Conservation (phyloP, 768 basidiomycete species). For the Dacryopinax primogenitus region DNA sequence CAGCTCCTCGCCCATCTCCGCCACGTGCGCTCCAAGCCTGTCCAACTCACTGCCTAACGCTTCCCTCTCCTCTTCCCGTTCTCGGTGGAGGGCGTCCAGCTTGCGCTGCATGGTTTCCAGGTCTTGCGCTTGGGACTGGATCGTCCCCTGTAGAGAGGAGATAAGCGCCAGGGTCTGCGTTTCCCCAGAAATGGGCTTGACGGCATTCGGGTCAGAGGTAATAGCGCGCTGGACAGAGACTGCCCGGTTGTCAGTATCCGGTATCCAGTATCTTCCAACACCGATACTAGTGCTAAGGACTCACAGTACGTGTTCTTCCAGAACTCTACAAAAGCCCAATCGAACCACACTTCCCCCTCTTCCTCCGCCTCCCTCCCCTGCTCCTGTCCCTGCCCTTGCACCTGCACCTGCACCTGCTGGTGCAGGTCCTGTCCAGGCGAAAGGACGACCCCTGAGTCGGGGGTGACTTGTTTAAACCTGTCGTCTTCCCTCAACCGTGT, state of each 20-base stretch:
- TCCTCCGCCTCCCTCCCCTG: constrained; percentile 45
- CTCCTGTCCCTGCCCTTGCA: constrained; percentile 14
- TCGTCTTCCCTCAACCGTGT: constrained; percentile 80
- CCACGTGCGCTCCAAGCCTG: constrained; percentile 46
- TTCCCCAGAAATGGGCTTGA: constrained; percentile 49
- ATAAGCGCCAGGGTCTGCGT: constrained; percentile 71
- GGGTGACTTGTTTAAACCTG: constrained; percentile 78
- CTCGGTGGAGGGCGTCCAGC: constrained; percentile 13
- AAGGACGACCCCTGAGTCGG: constrained; percentile 61
- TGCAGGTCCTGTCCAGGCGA: constrained; percentile 13
- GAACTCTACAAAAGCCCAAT: constrained; percentile 96
- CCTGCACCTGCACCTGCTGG: constrained; percentile 13
- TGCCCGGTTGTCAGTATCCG: constrained; percentile 24
- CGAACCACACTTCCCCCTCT: constrained; percentile 75
- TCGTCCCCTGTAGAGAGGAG: constrained; percentile 67
- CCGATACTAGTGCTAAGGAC: constrained; percentile 26
- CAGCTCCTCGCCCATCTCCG: constrained; percentile 26
- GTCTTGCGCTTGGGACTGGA: constrained; percentile 56
- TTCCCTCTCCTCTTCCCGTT: constrained; percentile 19
- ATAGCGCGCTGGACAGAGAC: constrained; percentile 68
- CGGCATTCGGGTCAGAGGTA: constrained; percentile 51
- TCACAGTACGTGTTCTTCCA: constrained; percentile 96
- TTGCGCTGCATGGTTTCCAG: constrained; percentile 27
- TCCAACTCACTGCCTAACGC: constrained; percentile 49
- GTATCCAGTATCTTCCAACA: neutral